Evolutionary conservation across 1,284 basidiomycete species (phyloP), one percentile per base, ranked within the genome.

Genomic region (Coriolopsis trogii): DNA sequence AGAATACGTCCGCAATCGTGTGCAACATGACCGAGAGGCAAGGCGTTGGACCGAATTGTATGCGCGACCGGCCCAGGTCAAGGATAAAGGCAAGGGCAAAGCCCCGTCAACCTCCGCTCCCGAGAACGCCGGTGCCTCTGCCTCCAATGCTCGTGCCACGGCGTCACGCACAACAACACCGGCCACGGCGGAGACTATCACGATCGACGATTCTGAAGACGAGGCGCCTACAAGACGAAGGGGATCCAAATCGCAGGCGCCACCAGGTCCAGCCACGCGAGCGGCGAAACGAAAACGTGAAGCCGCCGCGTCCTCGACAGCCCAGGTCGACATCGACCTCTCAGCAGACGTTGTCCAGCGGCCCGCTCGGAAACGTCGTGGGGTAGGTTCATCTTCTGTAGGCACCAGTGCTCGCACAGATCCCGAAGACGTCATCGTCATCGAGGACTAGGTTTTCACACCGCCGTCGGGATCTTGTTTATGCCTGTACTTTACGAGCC

Each of bases 1-100:
- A 0, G 84, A 89, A 64, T 92, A 85, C 59, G 66, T 75, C 8
- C 80, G 81, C 21, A 83, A 85, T 61, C 80, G 87, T 33, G 72
- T 76, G 38, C 73, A 75, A 46, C 87, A 91, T 63, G 85, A 89
- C 62, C 68, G 69, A 8, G 88, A 78, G 5, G 86, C 86, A 4
- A 79, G 81, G 8, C 73, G 80, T 55, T 87, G 80, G 86, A 87
- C 84, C 2, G 67, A 76, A 41, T 65, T 80, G 6, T 85, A 86
- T 62, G 85, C 86, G 0, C 74, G 70, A 23, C 81, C 81, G 10
- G 73, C 73, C 56, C 68, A 45, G 5, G 53, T 31, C 31, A 46
- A 43, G 15, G 26, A 57, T 41, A 74, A 69, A 52, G 70, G 71
- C 41, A 77, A 73, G 58, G 70, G 54, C 58, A 71, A 62, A 25